These are phyloP conservation scores for Epichloe baconii DNA, from an alignment of 2,329 filamentous ascomycete genomes.

Conservation along the genomic window DNA sequence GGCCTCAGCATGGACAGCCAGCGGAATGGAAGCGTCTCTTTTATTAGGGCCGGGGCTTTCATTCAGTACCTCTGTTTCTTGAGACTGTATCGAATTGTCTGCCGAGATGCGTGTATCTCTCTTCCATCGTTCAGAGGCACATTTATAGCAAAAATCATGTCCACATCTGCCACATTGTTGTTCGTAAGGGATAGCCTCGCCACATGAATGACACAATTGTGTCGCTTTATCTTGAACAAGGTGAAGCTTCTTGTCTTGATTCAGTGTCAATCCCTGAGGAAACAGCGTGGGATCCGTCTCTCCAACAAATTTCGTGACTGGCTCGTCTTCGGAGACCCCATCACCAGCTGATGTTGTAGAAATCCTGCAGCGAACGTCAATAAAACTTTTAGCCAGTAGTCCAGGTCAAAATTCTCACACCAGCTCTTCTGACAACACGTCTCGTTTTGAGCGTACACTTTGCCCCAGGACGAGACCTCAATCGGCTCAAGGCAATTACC, in stretches of 20 bases:
- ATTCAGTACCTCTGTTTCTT: background rate
- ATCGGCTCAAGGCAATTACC: constrained; percentile 3
- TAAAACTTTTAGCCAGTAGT: background rate
- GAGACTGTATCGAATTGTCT: background rate
- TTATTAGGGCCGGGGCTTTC: background rate
- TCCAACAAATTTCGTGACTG: constrained; percentile 20
- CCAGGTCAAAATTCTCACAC: background rate
- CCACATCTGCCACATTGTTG: constrained; percentile 34
- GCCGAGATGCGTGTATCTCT: background rate
- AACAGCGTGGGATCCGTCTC: constrained; percentile 13
- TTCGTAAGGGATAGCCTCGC: constrained; percentile 23
- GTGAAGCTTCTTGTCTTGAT: constrained; percentile 12
- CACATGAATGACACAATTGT: constrained; percentile 38
- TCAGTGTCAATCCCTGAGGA: constrained; percentile 35
- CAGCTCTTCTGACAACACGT: background rate
- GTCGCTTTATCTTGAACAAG: constrained; percentile 12
- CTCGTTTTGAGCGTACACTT: background rate
- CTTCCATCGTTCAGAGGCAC: constrained; percentile 22
- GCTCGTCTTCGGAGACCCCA: background rate
- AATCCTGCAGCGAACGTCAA: background rate
- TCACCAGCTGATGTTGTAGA: background rate
- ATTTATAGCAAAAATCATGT: constrained; percentile 36
- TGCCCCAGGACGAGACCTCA: constrained; percentile 1
- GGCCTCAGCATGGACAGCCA: background rate
- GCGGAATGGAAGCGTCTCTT: no score